Evolutionary conservation across 345 rosid species (phyloP).

Genomic region (Sonneratia alba): DNA sequence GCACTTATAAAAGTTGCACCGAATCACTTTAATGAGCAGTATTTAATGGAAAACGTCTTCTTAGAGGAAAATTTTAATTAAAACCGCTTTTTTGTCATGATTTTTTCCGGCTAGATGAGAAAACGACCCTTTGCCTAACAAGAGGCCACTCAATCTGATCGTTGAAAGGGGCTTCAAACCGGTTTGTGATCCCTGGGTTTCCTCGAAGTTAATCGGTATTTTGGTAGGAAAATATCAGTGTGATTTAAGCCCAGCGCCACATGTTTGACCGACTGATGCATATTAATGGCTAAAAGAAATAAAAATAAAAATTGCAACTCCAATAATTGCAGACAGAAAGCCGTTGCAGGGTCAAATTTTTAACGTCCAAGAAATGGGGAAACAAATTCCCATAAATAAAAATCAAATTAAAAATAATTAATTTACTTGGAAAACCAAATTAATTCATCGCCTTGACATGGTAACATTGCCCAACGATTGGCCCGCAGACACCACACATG

Average conservation of each 20-base stretch:
- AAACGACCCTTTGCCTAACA: too few species aligned
- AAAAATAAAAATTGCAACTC: neutral
- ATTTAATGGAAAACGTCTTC: too few species aligned
- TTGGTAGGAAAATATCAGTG: neutral
- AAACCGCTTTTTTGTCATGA: too few species aligned
- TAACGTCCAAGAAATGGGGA: neutral
- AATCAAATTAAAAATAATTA: neutral
- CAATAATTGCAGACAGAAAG: slow-evolving; percentile 14
- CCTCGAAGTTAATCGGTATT: neutral
- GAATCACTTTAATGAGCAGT: too few species aligned
- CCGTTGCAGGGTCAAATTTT: slow-evolving; percentile 15
- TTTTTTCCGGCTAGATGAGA: too few species aligned
- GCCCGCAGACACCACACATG: neutral
- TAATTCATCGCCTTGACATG: neutral
- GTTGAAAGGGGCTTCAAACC: too few species aligned
- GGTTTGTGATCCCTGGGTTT: too few species aligned
- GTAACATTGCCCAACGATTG: neutral
- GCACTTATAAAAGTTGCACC: too few species aligned
- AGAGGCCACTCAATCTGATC: too few species aligned
- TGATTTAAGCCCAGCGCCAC: neutral
- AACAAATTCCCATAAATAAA: neutral
- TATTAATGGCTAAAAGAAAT: neutral
- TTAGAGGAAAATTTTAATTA: too few species aligned
- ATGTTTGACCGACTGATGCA: neutral
- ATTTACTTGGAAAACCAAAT: neutral